Evolutionary conservation across 257 asterid species (phyloP).

Genomic region (Galeopsis tetrahit): DNA sequence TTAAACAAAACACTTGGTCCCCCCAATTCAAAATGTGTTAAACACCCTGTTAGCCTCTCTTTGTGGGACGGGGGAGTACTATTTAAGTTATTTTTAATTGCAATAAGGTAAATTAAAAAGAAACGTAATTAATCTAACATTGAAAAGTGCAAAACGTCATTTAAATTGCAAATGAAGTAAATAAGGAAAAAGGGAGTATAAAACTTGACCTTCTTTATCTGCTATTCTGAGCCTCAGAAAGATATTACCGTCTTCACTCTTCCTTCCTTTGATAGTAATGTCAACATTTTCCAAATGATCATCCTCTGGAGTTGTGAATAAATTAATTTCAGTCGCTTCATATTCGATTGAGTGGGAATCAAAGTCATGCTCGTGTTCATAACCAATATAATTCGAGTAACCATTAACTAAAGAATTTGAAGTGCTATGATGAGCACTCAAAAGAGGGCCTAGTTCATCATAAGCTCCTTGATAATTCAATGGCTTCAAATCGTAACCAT

Average conservation of each 20-base stretch:
- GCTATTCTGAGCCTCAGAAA: slow-evolving; percentile 78
- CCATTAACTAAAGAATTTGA: slow-evolving; percentile 54
- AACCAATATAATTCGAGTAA: slow-evolving; percentile 50
- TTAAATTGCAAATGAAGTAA: too few species aligned
- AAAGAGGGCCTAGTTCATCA: slow-evolving; percentile 47
- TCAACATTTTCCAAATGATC: slow-evolving; percentile 58
- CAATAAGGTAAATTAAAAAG: too few species aligned
- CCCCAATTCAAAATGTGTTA: too few species aligned
- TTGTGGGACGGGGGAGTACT: too few species aligned
- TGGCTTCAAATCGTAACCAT: slow-evolving; percentile 47
- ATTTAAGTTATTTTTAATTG: too few species aligned
- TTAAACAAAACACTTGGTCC: neutral
- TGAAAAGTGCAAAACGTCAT: too few species aligned
- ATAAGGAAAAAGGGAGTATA: neutral
- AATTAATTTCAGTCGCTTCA: slow-evolving; percentile 53
- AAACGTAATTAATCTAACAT: too few species aligned
- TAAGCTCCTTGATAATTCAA: slow-evolving; percentile 48
- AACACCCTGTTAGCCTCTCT: too few species aligned
- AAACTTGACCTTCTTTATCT: slow-evolving; percentile 74
- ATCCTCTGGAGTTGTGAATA: slow-evolving; percentile 59
- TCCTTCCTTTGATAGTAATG: slow-evolving; percentile 70
- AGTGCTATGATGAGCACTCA: slow-evolving; percentile 51
- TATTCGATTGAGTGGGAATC: slow-evolving; percentile 50
- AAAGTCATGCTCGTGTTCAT: slow-evolving; percentile 52
- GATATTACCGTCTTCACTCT: slow-evolving; percentile 64